These are phyloP conservation scores for Schizonepeta tenuifolia DNA, from an alignment of 257 asterid genomes.

Conservation along the genomic window DNA sequence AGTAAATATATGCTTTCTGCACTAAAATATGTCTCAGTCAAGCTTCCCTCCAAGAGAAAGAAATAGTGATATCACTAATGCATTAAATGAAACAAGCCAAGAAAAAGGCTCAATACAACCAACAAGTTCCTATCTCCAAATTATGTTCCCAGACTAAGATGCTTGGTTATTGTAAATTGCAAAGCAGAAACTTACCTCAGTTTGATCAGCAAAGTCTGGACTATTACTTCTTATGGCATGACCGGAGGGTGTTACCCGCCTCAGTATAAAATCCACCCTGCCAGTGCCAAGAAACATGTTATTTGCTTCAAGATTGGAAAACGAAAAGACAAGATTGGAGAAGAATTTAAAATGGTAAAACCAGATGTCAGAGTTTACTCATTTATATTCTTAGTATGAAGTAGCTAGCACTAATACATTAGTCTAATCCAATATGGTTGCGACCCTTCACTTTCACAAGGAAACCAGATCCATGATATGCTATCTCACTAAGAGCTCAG, in stretches of 20 bases:
- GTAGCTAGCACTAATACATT: constrained; percentile 6
- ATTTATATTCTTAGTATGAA: not conserved
- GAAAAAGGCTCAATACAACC: too few relatives aligned
- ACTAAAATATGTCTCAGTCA: not conserved
- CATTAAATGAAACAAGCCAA: too few relatives aligned
- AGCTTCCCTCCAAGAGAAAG: constrained; percentile 13
- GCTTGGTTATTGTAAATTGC: not conserved
- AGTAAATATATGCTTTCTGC: constrained; percentile 4
- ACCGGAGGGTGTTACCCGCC: constrained; percentile 27
- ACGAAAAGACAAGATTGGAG: not conserved
- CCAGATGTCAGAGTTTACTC: not conserved
- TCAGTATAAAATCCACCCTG: constrained; percentile 38
- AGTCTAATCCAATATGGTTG: constrained; percentile 11
- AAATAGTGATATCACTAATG: not conserved
- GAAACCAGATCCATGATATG: constrained; percentile 3
- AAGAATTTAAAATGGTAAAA: not conserved
- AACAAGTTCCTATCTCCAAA: too few relatives aligned
- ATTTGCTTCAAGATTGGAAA: constrained; percentile 5
- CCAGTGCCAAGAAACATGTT: constrained; percentile 30
- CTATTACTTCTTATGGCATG: constrained; percentile 26
- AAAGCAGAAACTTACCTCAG: constrained; percentile 27
- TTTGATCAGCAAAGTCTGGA: constrained; percentile 15
- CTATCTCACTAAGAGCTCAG: constrained; percentile 1
- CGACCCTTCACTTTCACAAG: not conserved
- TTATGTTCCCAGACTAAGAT: not conserved